Base-by-base conservation (phyloP, 2,329 filamentous ascomycete species). In the Dactylellina cionopaga region DNA sequence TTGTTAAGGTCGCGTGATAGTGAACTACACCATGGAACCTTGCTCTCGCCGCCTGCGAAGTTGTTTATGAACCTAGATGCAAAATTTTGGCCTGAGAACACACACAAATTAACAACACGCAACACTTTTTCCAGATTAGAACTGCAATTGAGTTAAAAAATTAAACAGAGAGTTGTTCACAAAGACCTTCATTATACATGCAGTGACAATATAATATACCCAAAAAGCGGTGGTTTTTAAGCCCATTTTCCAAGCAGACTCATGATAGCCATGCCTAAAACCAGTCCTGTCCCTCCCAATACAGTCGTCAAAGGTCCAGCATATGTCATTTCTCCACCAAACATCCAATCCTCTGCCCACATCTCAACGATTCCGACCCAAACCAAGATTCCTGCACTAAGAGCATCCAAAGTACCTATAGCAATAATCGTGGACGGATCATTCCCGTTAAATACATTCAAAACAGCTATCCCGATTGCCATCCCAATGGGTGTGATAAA, bases 291-390 rank as follows among this genome's bases (percentile, higher is more conserved):
- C 19, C 85, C 79, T 0, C 84, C 88, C 5, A 85, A 78, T 0
- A 78, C 27, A 0, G 86, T 87, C 62, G 83, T 85, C 0, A 82
- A 22, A 0, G 83, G 25, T 0, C 66, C 63, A 1, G 71, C 69
- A 10, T 68, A 59, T 15, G 73, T 75, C 60, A 77, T 52, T 77
- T 89, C 86, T 0, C 82, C 65, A 37, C 65, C 65, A 44, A 71
- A 80, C 76, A 89, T 85, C 90, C 90, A 93, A 78, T 93, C 90
- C 43, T 85, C 83, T 1, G 89, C 89, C 87, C 88, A 89, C 90
- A 93, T 92, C 81, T 92, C 90, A 0, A 92, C 90, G 0, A 92
- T 80, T 0, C 89, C 89, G 1, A 92, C 90, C 90, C 90, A 93
- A n/a, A 90, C 81, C 31, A 93, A 83, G 49, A 94, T 91, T 24